Evolutionary conservation across 345 rosid genomes (phyloP), one percentile per base, ranked within the genome.

Genomic region (Camelina neglecta): DNA sequence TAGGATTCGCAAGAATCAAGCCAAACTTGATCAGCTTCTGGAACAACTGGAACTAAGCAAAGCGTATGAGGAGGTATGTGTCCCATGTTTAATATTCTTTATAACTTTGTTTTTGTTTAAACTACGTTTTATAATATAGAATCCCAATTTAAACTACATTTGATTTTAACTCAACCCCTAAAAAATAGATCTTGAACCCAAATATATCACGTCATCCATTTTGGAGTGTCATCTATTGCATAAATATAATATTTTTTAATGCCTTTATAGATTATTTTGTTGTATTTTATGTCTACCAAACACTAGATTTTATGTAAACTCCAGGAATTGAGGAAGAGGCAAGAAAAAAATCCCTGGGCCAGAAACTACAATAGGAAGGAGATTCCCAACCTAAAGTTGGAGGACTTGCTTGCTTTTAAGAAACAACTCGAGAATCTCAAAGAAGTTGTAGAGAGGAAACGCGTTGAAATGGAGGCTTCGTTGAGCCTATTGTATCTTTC

Each of bases 41-140:
- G 20, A 2, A 47, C 4, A 47, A n/a, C 0, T 47, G 20, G 7
- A n/a, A 47, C 20, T 1, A n/a, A 7, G 2, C 9, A 47, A 47
- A 47, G 50, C 50, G 20, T 47, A n/a, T 47, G 50, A n/a, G 50
- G n/a, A 47, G 50, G 50, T 47, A 47, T 47, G 50, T n/a, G 20
- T 47, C 50, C 20, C 20, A 47, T 15, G n/a, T n/a, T 45, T 15
- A 45, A 45, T n/a, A 15, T 47, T 47, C 20, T 47, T 47, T n/a
- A 47, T 47, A 47, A n/a, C 8, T 2, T n/a, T 15, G 20, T 47
- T n/a, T 47, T 13, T n/a, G 50, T 15, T 15, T 12, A 44, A 13
- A 44, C 48, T 12, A 13, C 7, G 11, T 44, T 11, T 44, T 12
- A 44, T 44, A 12, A 44, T 12, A 44, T 4, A 44, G 48, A 44